Conservation (phyloP, 129 eudicot genomes). For the Tanacetum coccineum region DNA sequence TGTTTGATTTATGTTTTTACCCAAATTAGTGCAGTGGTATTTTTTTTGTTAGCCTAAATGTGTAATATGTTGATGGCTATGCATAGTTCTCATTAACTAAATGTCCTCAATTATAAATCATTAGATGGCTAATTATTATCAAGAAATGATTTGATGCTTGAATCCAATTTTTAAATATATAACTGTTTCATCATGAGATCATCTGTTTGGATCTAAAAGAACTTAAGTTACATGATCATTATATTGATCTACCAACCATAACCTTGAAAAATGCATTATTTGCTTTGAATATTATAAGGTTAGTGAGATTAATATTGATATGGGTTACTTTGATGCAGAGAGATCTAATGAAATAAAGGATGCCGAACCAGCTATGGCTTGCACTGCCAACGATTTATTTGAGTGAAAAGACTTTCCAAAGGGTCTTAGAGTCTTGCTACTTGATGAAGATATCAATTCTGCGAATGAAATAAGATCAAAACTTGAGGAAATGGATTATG, state of each 20-base stretch:
- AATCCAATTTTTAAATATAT: neutral
- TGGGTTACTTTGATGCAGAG: constrained; percentile 33
- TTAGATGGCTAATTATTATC: constrained; percentile 12
- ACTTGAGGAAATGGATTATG: constrained; percentile 75
- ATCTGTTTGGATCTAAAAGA: constrained; percentile 20
- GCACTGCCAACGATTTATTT: constrained; percentile 63
- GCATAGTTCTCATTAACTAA: constrained; percentile 13
- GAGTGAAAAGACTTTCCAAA: constrained; percentile 83
- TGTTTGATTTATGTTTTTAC: no score
- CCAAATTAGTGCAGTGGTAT: no score
- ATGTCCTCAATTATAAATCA: constrained; percentile 11
- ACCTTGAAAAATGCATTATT: constrained; percentile 10
- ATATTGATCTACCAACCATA: constrained; percentile 18
- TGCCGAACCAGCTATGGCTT: constrained; percentile 81
- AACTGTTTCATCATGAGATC: neutral
- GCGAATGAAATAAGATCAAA: constrained; percentile 57
- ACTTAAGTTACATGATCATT: constrained; percentile 6
- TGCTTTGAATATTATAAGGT: neutral
- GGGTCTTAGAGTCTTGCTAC: constrained; percentile 82
- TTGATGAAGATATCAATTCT: constrained; percentile 51
- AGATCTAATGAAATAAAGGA: constrained; percentile 40
- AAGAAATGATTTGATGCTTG: constrained; percentile 20
- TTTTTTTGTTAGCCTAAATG: no score
- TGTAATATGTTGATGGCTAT: no score
- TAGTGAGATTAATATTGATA: constrained; percentile 2